Evolutionary conservation across 345 rosid species (phyloP), one percentile per base, ranked within the genome.

Genomic region (Clarkia xantiana): DNA sequence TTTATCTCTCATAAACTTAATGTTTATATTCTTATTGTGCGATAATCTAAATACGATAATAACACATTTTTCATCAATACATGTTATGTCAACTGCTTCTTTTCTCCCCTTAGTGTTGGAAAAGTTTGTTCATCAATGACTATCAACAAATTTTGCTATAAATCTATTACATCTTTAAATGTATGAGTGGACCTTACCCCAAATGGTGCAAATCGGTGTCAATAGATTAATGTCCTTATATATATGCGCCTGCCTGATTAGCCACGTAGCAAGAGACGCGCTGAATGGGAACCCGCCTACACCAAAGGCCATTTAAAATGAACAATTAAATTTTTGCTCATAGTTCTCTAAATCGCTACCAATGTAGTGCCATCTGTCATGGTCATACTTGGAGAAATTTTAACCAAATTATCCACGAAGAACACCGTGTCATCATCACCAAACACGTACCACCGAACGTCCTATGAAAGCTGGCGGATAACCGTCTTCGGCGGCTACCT

Each of bases 361-460:
- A 6, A 90, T 57, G 58, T 86, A 90, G 60, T 62, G 72, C 93
- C 94, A 81, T 54, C 65, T 56, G 9, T 70, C 55, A 63, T 86
- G 82, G 50, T 90, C 94, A 57, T 83, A 86, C 73, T 81, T 83
- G 0, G 91, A 76, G 61, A 90, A 68, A 79, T 75, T 18, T 53
- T 67, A 20, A 79, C 84, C 66, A 86, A 16, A 64, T 83, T 90
- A 18, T 90, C 97, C 23, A 83, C 91, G 20, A 90, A 60, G 56
- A 83, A 86, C 6, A 90, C 73, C 3, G 96, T 90, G 56, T 90
- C 97, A 55, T 90, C 96, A 56, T 90, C 97, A 0, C 97, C 97
- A 20, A 90, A 86, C 13, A 90, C 69, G 45, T 80, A 90, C 96
- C 97, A 90, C 68, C 91, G 57, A 10, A 86, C 82, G 11, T 69